Percentiles rank a stretch among this genome's conserved stretches.
Evolutionary conservation across 2,329 filamentous ascomycete genomes (phyloP).

Genomic region (Colletotrichum camelliae): DNA sequence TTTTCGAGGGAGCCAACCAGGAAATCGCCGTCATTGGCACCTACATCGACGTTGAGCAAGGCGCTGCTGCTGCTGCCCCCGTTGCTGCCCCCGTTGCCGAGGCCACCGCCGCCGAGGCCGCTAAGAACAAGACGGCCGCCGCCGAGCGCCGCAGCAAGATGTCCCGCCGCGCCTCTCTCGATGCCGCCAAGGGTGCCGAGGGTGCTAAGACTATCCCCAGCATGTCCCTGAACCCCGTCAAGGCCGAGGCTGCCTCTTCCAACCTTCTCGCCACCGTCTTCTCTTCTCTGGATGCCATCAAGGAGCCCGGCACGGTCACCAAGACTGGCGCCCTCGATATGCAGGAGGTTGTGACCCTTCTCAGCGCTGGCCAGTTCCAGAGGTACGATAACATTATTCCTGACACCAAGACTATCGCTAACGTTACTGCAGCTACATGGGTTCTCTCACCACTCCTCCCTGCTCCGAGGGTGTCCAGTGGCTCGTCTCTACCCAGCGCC

Average conservation of each 20-base stretch:
- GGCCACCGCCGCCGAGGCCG: slow-evolving; percentile 7
- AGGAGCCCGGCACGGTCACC: slow-evolving; percentile 45
- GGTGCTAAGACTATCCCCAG: slow-evolving; percentile 36
- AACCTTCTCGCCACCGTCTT: slow-evolving; percentile 54
- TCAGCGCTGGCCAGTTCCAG: slow-evolving; percentile 44
- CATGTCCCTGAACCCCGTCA: slow-evolving; percentile 45
- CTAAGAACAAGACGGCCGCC: slow-evolving; percentile 4
- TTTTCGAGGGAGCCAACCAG: slow-evolving; percentile 51
- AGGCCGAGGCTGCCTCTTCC: slow-evolving; percentile 37
- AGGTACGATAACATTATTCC: slow-evolving; percentile 27
- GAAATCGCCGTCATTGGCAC: slow-evolving; percentile 49
- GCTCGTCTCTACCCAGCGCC: slow-evolving; percentile 50
- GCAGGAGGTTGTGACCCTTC: slow-evolving; percentile 43
- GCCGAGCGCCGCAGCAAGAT: slow-evolving; percentile 13
- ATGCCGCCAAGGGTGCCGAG: not conserved
- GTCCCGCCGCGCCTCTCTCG: not conserved
- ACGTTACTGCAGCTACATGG: slow-evolving; percentile 39
- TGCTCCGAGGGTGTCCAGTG: slow-evolving; percentile 53
- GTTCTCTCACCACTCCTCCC: slow-evolving; percentile 55
- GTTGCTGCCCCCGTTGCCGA: slow-evolving; percentile 10
- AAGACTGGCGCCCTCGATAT: slow-evolving; percentile 47
- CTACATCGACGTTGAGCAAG: slow-evolving; percentile 45
- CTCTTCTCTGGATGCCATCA: slow-evolving; percentile 43
- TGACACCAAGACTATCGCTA: not conserved
- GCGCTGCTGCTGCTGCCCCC: slow-evolving; percentile 15